phyloP scores from a whole-genome alignment of 108 stramenopile species.

The Skeletonema costatum region DNA sequence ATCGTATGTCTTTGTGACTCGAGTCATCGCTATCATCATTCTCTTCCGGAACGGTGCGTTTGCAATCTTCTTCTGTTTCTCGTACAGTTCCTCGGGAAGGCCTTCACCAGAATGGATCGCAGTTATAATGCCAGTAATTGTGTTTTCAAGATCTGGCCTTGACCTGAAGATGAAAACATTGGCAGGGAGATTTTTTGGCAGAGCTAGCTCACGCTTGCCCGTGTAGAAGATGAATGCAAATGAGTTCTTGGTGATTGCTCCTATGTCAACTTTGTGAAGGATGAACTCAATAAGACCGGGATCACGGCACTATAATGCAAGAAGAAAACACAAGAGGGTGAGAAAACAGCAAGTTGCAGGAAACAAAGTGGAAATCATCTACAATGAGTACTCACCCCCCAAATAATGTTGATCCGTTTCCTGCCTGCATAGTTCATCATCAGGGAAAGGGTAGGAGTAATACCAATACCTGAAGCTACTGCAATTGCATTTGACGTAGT shows the following conservation, averaged over 20 bases:
- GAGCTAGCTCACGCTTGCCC: constrained; percentile 6
- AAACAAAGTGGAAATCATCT: no score
- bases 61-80: not conserved
- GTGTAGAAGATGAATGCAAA: constrained; percentile 21
- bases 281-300: constrained; percentile 6
- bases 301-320: not conserved
- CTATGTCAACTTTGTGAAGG: not conserved
- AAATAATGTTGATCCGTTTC: constrained; percentile 8
- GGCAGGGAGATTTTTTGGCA: constrained; percentile 2
- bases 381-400: not conserved
- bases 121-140: constrained; percentile 3
- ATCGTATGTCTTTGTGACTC: not conserved
- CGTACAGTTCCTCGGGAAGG: constrained; percentile 10
- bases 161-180: constrained; percentile 7
- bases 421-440: not conserved
- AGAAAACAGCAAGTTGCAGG: no score
- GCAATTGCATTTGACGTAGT: not conserved
- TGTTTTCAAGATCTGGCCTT: constrained; percentile 4
- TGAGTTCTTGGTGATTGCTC: not conserved
- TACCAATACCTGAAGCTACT: constrained; percentile 21
- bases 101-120: not conserved
- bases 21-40: not conserved
- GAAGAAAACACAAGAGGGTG: no score
- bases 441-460: constrained; percentile 13
- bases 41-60: not conserved